Conservation (phyloP, 345 rosid species). For the Citrus australasica region DNA sequence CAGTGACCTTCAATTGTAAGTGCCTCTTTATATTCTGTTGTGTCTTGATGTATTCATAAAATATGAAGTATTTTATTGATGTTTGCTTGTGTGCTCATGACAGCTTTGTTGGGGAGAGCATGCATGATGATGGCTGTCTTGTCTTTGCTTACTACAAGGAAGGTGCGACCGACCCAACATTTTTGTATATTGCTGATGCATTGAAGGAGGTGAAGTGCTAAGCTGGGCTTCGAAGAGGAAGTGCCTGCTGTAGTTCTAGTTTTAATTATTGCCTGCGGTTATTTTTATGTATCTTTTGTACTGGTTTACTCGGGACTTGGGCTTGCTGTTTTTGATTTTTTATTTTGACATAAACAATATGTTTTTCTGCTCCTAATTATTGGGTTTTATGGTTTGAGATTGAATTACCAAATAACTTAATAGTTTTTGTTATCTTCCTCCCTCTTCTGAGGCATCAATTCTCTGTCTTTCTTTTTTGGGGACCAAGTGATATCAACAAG, state of each 20-base stretch:
- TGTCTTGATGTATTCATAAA: background rate
- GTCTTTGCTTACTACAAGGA: conserved; percentile 98
- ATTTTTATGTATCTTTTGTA: background rate
- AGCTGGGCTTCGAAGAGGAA: conserved; percentile 16
- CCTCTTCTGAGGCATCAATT: background rate
- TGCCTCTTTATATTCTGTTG: background rate
- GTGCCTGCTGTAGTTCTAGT: conserved; percentile 22
- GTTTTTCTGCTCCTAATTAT: background rate
- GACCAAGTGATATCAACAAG: background rate
- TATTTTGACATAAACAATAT: background rate
- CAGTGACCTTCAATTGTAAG: conserved; percentile 90
- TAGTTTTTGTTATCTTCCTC: background rate
- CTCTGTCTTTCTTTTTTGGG: too few species aligned
- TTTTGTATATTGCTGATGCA: conserved; percentile 76
- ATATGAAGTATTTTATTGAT: background rate
- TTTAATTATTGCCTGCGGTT: background rate
- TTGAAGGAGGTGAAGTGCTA: conserved; percentile 97
- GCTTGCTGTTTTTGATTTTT: background rate
- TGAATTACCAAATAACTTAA: background rate
- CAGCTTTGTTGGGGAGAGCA: conserved; percentile 97
- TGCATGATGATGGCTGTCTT: conserved; percentile 64
- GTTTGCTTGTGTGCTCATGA: background rate
- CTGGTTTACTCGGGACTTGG: background rate
- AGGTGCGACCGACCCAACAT: conserved; percentile 88
- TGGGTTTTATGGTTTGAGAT: background rate